These are phyloP conservation scores for Pleurotus eryngii DNA, from an alignment of 768 basidiomycete genomes.

Conservation along the genomic window DNA sequence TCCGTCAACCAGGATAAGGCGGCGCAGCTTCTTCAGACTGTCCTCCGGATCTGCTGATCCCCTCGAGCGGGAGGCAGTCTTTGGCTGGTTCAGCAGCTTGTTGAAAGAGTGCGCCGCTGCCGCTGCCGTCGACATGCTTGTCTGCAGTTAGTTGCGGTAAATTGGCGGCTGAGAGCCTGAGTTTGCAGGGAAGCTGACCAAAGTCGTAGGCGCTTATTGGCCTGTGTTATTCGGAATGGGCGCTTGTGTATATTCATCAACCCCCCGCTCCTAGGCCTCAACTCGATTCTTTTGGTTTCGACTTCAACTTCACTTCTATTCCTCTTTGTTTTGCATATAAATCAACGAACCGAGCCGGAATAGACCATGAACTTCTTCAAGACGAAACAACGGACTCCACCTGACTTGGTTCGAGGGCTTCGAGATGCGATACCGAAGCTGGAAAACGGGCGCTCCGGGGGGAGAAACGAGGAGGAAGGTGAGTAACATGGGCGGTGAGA, in stretches of 20 bases:
- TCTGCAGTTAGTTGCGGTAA: too few species aligned
- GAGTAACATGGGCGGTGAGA: slow-evolving; percentile 14
- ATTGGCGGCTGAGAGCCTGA: too few species aligned
- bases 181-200: too few species aligned
- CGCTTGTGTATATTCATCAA: too few species aligned
- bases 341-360: neutral
- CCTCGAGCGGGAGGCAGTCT: slow-evolving; percentile 59
- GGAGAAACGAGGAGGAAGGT: slow-evolving; percentile 82
- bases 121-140: slow-evolving; percentile 17
- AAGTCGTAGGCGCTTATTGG: too few species aligned
- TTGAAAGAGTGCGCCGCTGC: slow-evolving; percentile 71
- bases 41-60: slow-evolving; percentile 65
- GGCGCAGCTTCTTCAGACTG: slow-evolving; percentile 78
- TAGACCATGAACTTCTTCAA: slow-evolving; percentile 91
- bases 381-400: slow-evolving; percentile 82
- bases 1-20: slow-evolving; percentile 87
- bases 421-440: slow-evolving; percentile 77
- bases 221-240: too few species aligned
- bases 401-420: slow-evolving; percentile 81
- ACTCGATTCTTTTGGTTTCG: slow-evolving; percentile 4
- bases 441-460: slow-evolving; percentile 73
- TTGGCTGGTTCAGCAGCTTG: slow-evolving; percentile 74
- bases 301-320: neutral
- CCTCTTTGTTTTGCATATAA: neutral
- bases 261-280: neutral